Percentiles rank a stretch among this genome's conserved stretches.
Conservation (phyloP, 495 filamentous ascomycete species). For the Ramalina intermedia region DNA sequence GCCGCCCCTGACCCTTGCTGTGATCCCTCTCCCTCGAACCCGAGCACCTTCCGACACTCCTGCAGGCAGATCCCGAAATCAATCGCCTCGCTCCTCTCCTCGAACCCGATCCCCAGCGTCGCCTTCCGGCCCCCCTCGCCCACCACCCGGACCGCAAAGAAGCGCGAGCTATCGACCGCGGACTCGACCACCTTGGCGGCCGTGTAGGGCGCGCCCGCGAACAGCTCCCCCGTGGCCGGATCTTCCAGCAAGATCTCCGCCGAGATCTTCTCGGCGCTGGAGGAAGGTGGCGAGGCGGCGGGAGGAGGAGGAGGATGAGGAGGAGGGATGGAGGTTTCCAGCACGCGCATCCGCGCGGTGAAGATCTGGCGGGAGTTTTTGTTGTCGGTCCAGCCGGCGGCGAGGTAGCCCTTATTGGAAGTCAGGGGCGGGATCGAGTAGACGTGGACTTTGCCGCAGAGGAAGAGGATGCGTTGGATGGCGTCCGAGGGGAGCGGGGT, state of each 20-base stretch:
- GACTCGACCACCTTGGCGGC: constrained; percentile 45
- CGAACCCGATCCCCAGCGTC: constrained; percentile 68
- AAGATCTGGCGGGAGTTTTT: constrained; percentile 58
- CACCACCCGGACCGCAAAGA: constrained; percentile 67
- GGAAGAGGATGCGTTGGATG: constrained; percentile 66
- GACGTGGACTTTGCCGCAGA: constrained; percentile 55
- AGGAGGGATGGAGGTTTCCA: constrained; percentile 51
- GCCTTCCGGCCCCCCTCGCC: constrained; percentile 56
- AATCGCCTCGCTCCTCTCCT: constrained; percentile 68
- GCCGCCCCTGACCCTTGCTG: constrained; percentile 10
- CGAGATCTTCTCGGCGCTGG: constrained; percentile 37
- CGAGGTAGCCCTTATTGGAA: constrained; percentile 57
- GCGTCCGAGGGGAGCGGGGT: constrained; percentile 37
- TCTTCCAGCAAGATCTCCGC: constrained; percentile 67
- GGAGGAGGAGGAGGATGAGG: constrained; percentile 20
- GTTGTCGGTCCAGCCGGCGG: constrained; percentile 57
- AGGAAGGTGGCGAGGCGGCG: background rate
- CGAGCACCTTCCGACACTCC: constrained; percentile 48
- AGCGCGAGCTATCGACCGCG: constrained; percentile 56
- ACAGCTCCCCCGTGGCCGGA: constrained; percentile 49
- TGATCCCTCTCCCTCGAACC: constrained; percentile 18
- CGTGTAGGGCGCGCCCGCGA: constrained; percentile 66
- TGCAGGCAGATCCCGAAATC: constrained; percentile 71
- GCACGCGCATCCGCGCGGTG: constrained; percentile 62
- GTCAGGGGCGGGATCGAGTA: constrained; percentile 64